A percentile compares a stretch with the other conserved stretches of the same genome.
phyloP scores from a whole-genome alignment of 345 rosid genomes.

The Eutrema heterophyllum region DNA sequence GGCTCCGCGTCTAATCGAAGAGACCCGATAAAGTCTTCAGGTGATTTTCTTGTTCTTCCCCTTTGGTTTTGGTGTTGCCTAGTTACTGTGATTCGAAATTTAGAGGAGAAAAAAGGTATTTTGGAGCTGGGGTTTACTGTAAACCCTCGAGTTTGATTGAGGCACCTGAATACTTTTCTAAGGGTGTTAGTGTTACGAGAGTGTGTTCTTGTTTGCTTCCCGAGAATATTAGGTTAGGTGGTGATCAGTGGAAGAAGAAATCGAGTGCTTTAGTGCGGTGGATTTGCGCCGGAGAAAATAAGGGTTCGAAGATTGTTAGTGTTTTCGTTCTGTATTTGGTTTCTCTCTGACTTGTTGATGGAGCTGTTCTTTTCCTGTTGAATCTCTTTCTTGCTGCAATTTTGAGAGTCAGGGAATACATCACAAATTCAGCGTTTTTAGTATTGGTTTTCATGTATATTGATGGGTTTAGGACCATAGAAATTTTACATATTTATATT shows the following conservation, averaged over 20 bases:
- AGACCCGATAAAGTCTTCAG: slow-evolving; percentile 77
- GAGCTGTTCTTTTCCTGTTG: background rate
- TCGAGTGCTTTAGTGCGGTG: background rate
- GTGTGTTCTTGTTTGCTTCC: slow-evolving; percentile 17
- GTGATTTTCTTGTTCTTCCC: slow-evolving; percentile 23
- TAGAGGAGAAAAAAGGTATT: background rate
- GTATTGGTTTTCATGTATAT: background rate
- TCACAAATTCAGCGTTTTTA: background rate
- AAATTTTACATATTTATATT: background rate
- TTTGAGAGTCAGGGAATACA: background rate
- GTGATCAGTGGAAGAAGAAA: background rate
- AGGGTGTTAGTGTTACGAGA: background rate
- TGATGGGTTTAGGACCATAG: background rate
- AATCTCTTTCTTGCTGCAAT: background rate
- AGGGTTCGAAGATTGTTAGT: background rate
- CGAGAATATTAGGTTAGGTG: slow-evolving; percentile 8
- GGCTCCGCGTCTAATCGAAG: slow-evolving; percentile 45
- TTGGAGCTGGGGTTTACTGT: background rate
- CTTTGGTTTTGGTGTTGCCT: background rate
- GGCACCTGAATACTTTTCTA: background rate
- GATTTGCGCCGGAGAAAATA: background rate
- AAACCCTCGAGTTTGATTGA: slow-evolving; percentile 15
- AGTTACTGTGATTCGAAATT: background rate
- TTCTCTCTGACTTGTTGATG: background rate
- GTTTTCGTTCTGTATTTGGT: background rate